A percentile compares a stretch with the other conserved stretches of the same genome.
Evolutionary conservation across 352 stramenopile species (phyloP).

Genomic region (Aphanomyces astaci): DNA sequence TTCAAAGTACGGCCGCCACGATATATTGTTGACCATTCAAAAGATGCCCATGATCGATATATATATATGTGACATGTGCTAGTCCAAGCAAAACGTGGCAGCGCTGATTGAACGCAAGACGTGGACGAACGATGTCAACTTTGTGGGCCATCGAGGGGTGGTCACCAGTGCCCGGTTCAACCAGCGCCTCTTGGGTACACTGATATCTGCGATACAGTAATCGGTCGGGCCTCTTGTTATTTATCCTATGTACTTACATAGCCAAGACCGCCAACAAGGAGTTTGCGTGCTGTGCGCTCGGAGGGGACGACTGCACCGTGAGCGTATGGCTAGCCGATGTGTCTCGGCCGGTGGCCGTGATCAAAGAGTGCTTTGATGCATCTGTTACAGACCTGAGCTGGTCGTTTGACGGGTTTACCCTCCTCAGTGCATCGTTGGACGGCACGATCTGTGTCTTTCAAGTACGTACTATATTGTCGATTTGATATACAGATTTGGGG

Average conservation of each 20-base stretch:
- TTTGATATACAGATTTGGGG: too few relatives aligned
- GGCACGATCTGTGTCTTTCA: conserved; percentile 80
- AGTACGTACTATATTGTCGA: not conserved
- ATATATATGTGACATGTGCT: not conserved
- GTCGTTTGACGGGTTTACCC: conserved; percentile 44
- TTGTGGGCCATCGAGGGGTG: conserved; percentile 71
- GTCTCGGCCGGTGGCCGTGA: conserved; percentile 58
- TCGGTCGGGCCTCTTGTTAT: too few relatives aligned
- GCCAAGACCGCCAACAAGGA: conserved; percentile 60
- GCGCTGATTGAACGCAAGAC: conserved; percentile 63
- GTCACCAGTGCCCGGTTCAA: conserved; percentile 81
- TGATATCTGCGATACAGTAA: too few relatives aligned
- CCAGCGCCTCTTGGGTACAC: conserved; percentile 57
- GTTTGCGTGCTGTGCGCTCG: conserved; percentile 77
- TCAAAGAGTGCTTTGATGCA: conserved; percentile 80
- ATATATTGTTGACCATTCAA: too few relatives aligned
- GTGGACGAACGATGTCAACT: conserved; percentile 80
- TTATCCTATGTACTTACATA: conserved; percentile 24
- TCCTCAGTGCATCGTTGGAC: conserved; percentile 70
- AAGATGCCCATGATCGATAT: too few relatives aligned
- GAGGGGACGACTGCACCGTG: conserved; percentile 73
- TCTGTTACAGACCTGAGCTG: conserved; percentile 76
- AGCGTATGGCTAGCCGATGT: conserved; percentile 81
- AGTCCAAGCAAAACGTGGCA: conserved; percentile 80
- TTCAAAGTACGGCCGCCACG: conserved; percentile 45